Base-by-base conservation (phyloP, 2,329 filamentous ascomycete genomes). In the Magnaporthales sp. region DNA sequence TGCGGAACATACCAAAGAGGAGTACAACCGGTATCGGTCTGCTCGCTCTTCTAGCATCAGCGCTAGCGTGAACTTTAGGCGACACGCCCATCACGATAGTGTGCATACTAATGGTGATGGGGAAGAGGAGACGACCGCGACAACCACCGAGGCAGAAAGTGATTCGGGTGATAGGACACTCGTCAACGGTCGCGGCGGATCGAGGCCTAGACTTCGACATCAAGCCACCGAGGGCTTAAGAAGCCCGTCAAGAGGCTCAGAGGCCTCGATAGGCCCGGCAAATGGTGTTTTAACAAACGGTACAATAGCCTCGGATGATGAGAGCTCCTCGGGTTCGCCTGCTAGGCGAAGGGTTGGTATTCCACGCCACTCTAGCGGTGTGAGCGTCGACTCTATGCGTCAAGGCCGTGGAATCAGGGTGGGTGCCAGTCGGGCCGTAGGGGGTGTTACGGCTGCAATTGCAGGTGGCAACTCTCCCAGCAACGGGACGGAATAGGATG, bases 11-110 rank as follows among this genome's bases (percentile, higher is more conserved):
- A 81, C 83, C 1, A 79, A 83, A 67, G 86, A 87, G 71, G 85
- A 89, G 72, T 89, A 86, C 70, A 85, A 83, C 66, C 80, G 80
- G 56, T 89, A 88, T 71, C 79, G 79, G 64, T 75, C 79, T 30
- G 84, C 82, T 30, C 78, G 84, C n/a, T 78, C 80, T 62, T 79
- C 80, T 68, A 85, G 82, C 70, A 72, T 86, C 11, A 74, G 77
- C 58, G 75, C 73, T 13, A 75, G 73, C 7, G 69, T 69, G 54
- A 69, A 73, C 7, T 77, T 78, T 66, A 69, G 68, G 26, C 74
- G 72, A 46, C 73, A 77, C 13, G 29, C 10, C 19, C 24, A 56
- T 27, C 56, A 24, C 29, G 58, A 66, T 11, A 66, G 56, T 38
- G 46, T 27, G 26, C 26, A 24, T 24, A 26, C 4, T 24, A n/a